Evolutionary conservation across 2,329 filamentous ascomycete species (phyloP).

Genomic region (Zasmidium cellare): DNA sequence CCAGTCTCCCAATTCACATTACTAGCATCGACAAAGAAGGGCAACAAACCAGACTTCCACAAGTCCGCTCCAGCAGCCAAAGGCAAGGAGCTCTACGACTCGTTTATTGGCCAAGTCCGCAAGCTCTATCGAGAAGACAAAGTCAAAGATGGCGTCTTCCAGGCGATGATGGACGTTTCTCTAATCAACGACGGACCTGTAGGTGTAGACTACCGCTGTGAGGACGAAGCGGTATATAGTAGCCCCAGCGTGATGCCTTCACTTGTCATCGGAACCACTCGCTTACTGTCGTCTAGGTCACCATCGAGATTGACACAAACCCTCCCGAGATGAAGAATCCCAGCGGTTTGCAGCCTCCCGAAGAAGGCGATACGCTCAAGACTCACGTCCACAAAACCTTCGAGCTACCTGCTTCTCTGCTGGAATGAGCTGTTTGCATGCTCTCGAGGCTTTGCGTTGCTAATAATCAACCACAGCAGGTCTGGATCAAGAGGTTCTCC

Average conservation of each 20-base stretch:
- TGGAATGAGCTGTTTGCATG: slow-evolving; percentile 30
- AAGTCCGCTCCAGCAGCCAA: slow-evolving; percentile 77
- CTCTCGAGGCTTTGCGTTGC: background rate
- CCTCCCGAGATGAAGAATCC: slow-evolving; percentile 43
- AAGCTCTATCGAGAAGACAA: slow-evolving; percentile 69
- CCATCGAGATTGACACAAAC: slow-evolving; percentile 50
- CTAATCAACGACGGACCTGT: slow-evolving; percentile 82
- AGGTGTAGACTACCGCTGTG: slow-evolving; percentile 60
- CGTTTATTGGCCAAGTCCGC: slow-evolving; percentile 76
- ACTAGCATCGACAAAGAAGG: slow-evolving; percentile 89
- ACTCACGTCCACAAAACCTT: slow-evolving; percentile 36
- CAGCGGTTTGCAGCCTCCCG: slow-evolving; percentile 27
- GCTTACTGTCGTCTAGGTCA: slow-evolving; percentile 42
- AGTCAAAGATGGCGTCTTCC: slow-evolving; percentile 95
- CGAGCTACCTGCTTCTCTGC: slow-evolving; percentile 35
- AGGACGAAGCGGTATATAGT: slow-evolving; percentile 55
- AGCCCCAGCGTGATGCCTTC: slow-evolving; percentile 14
- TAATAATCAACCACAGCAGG: too few relatives aligned
- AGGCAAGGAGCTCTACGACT: slow-evolving; percentile 77
- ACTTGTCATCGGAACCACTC: background rate
- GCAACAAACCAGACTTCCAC: slow-evolving; percentile 93
- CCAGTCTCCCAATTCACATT: slow-evolving; percentile 96
- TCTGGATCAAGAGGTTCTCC: too few relatives aligned
- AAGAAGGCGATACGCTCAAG: slow-evolving; percentile 32
- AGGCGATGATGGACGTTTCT: slow-evolving; percentile 98